Percentiles rank a stretch among this genome's conserved stretches.
Evolutionary conservation across 306 rosid genomes (phyloP).

Genomic region (Neltuma alba): DNA sequence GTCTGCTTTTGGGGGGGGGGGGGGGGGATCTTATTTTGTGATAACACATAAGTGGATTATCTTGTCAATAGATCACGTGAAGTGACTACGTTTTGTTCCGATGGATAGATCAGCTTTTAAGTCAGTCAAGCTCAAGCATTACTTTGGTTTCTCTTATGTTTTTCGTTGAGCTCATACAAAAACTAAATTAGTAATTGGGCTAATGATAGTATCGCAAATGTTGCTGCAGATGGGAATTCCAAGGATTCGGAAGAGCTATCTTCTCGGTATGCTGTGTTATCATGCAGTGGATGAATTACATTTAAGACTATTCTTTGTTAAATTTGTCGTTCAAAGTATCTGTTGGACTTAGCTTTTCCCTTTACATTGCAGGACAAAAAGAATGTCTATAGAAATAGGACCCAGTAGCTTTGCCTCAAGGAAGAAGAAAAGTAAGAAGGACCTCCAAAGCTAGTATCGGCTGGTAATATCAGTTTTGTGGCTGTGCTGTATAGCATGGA

Average conservation of each 20-base stretch:
- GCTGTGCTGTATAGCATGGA: constrained; percentile 21
- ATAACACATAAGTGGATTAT: not conserved
- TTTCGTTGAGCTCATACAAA: not conserved
- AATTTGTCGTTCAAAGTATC: not conserved
- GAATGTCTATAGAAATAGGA: constrained; percentile 85
- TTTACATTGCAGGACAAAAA: constrained; percentile 64
- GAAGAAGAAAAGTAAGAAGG: constrained; percentile 83
- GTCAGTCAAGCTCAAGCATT: not conserved
- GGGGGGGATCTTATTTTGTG: not conserved
- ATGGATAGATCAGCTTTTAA: constrained; percentile 1
- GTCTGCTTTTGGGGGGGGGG: too few relatives aligned
- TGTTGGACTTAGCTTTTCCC: constrained; percentile 24
- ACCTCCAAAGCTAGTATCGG: constrained; percentile 30
- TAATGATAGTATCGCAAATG: constrained; percentile 37
- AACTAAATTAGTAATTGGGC: constrained; percentile 18
- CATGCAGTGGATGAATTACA: constrained; percentile 7
- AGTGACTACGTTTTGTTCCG: constrained; percentile 16
- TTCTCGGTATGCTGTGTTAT: constrained; percentile 49
- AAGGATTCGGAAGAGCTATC: constrained; percentile 71
- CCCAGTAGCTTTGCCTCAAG: constrained; percentile 91
- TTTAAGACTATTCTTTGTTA: not conserved
- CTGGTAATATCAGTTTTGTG: not conserved
- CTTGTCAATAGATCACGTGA: not conserved
- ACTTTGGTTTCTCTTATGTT: constrained; percentile 6
- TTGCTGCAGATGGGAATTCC: constrained; percentile 46